Percentiles rank a stretch among this genome's conserved stretches.
Conservation (phyloP, 2,329 filamentous ascomycete genomes). For the Zasmidium angulare region DNA sequence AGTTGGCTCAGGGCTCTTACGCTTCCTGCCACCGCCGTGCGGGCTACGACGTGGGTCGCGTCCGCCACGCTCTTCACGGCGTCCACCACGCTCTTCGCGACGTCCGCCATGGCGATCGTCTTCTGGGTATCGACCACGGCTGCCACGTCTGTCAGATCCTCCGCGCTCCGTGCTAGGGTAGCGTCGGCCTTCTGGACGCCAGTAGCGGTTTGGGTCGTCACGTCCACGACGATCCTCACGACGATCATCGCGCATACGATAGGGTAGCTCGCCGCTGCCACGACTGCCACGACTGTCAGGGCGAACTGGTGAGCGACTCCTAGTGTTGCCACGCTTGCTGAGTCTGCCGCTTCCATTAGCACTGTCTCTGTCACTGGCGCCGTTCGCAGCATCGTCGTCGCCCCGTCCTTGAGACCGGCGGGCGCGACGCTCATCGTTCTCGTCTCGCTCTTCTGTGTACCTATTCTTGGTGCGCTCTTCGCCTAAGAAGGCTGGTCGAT, state of each 20-base stretch:
- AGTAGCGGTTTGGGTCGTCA: constrained; percentile 39
- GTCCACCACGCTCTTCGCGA: constrained; percentile 58
- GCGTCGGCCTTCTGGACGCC: constrained; percentile 29
- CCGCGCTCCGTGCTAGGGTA: constrained; percentile 14
- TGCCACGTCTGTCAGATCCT: constrained; percentile 53
- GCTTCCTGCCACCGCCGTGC: constrained; percentile 47
- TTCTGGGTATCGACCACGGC: constrained; percentile 53
- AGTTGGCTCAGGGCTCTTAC: constrained; percentile 66
- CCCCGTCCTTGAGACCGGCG: constrained; percentile 31
- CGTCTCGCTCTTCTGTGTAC: constrained; percentile 35
- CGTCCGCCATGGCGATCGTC: constrained; percentile 51
- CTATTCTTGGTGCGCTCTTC: constrained; percentile 16
- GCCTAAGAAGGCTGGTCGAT: constrained; percentile 8
- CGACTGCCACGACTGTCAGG: constrained; percentile 26
- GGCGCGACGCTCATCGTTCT: constrained; percentile 35
- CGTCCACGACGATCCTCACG: constrained; percentile 31
- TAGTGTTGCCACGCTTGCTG: constrained; percentile 25
- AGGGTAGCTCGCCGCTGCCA: constrained; percentile 10
- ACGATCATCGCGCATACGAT: constrained; percentile 30
- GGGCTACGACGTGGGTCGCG: constrained; percentile 46
- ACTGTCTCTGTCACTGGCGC: constrained; percentile 39
- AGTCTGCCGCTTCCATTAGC: constrained; percentile 37
- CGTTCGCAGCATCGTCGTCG: constrained; percentile 33
- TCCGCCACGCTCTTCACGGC: constrained; percentile 53
- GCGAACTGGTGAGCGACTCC: constrained; percentile 24